A percentile compares a stretch with the other conserved stretches of the same genome.
Conservation (phyloP, 1,139 yeast genomes). For the Nakaseomyces nivariensis region DNA sequence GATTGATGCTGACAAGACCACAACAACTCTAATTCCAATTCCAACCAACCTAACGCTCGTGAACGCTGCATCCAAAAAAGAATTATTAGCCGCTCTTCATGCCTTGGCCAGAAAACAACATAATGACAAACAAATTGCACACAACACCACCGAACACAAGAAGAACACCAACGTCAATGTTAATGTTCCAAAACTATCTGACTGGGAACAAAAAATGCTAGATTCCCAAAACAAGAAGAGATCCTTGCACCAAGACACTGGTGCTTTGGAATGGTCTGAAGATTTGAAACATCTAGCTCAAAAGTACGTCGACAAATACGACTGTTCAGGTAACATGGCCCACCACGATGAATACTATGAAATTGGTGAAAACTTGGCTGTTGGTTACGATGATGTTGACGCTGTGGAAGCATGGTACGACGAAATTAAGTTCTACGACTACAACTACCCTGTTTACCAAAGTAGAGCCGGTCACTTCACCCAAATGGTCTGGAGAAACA, state of each 20-base stretch:
- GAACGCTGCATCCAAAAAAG: background rate
- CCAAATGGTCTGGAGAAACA: slow-evolving; percentile 68
- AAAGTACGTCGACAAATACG: slow-evolving; percentile 53
- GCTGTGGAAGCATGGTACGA: slow-evolving; percentile 79
- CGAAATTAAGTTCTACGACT: slow-evolving; percentile 54
- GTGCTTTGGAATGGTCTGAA: slow-evolving; percentile 51
- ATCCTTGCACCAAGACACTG: slow-evolving; percentile 49
- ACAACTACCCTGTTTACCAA: slow-evolving; percentile 34
- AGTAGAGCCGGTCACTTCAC: slow-evolving; percentile 63
- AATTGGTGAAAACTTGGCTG: slow-evolving; percentile 76
- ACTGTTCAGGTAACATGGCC: slow-evolving; percentile 52
- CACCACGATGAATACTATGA: background rate
- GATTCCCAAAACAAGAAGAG: slow-evolving; percentile 60
- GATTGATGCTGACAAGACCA: slow-evolving; percentile 21
- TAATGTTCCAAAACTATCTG: background rate
- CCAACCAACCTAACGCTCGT: slow-evolving; percentile 5
- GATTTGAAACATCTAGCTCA: slow-evolving; percentile 58
- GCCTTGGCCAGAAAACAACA: background rate
- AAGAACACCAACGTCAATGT: background rate
- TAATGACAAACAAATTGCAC: background rate
- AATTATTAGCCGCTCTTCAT: background rate
- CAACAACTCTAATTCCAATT: slow-evolving; percentile 3
- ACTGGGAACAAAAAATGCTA: slow-evolving; percentile 23
- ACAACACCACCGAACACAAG: background rate
- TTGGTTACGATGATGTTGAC: slow-evolving; percentile 49